These are phyloP conservation scores for Podospora pseudoanserina DNA, from an alignment of 495 filamentous ascomycete genomes.

Conservation along the genomic window DNA sequence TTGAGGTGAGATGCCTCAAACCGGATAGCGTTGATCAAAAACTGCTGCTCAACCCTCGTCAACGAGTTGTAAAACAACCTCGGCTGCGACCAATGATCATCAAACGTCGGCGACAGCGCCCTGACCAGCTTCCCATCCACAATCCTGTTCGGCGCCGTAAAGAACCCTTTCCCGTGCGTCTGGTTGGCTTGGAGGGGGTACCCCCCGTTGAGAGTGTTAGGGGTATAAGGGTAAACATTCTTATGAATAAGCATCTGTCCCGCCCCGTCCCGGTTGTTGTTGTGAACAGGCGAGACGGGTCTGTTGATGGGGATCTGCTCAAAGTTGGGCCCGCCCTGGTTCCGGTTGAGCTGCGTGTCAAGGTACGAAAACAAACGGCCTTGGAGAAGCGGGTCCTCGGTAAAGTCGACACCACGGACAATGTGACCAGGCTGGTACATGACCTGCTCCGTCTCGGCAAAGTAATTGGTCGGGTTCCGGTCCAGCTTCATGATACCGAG, in stretches of 20 bases:
- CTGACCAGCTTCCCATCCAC: slow-evolving; percentile 56
- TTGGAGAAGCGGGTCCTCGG: slow-evolving; percentile 69
- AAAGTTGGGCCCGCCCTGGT: slow-evolving; percentile 66
- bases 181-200: slow-evolving; percentile 68
- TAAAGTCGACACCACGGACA: slow-evolving; percentile 69
- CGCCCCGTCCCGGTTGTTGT: slow-evolving; percentile 67
- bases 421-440: slow-evolving; percentile 62
- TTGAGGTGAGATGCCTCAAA: slow-evolving; percentile 65
- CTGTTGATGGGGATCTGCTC: slow-evolving; percentile 74
- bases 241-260: slow-evolving; percentile 54
- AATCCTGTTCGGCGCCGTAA: slow-evolving; percentile 60
- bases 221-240: slow-evolving; percentile 55
- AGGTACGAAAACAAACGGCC: slow-evolving; percentile 73
- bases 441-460: slow-evolving; percentile 72
- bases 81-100: slow-evolving; percentile 73
- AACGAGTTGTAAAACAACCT: slow-evolving; percentile 78
- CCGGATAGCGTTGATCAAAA: slow-evolving; percentile 72
- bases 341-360: slow-evolving; percentile 69
- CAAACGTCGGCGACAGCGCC: slow-evolving; percentile 59
- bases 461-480: slow-evolving; percentile 71
- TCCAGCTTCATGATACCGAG: slow-evolving; percentile 67
- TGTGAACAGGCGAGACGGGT: slow-evolving; percentile 60
- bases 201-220: slow-evolving; percentile 64
- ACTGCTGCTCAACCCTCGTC: slow-evolving; percentile 65
- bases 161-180: slow-evolving; percentile 67